Evolutionary conservation across 2,329 filamentous ascomycete genomes (phyloP), one percentile per base, ranked within the genome.

Genomic region (Xylaria sp.): DNA sequence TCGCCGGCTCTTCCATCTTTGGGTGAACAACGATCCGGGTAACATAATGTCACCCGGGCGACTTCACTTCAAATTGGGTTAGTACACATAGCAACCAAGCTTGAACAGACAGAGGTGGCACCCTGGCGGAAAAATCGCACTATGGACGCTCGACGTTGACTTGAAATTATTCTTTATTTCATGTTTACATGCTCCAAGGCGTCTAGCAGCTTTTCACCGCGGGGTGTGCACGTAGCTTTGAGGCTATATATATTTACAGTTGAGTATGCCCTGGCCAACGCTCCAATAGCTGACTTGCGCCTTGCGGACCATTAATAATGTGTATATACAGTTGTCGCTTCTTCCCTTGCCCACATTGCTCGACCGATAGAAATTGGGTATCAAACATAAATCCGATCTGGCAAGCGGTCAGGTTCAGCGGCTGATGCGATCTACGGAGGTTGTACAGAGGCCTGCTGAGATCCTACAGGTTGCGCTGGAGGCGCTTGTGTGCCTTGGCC

Each of bases 241-340:
- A 70, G 20, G 67, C 48, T 71, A 71, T 73, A 75, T 75, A 75
- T 75, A 75, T 75, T 64, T 74, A 70, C 71, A 75, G 68, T 9
- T 52, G 59, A 64, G 65, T 60, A 48, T 44, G 46, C 66, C 69
- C 41, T 57, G 37, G 59, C 41, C 39, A 65, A 70, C 57, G 67
- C 58, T 64, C 46, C 61, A 64, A 54, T 46, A 52, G 48, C 46
- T 57, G 52, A 50, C 65, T 52, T 60, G 63, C 63, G 59, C 61
- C 69, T 70, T 67, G 65, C 46, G 39, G 64, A 62, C 52, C 59
- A 68, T 69, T 69, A 71, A 66, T 57, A 65, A 69, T 48, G 66
- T 68, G 64, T 76, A 76, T 77, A 71, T 78, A 77, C 75, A 77
- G 63, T 65, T 50, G 63, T 48, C 37, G 66, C 69, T 69, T 66